Percentiles rank a stretch among this genome's conserved stretches.
These are phyloP conservation scores for Tetrapyrgos nigripes DNA, from an alignment of 1,284 basidiomycete genomes.

Conservation along the genomic window DNA sequence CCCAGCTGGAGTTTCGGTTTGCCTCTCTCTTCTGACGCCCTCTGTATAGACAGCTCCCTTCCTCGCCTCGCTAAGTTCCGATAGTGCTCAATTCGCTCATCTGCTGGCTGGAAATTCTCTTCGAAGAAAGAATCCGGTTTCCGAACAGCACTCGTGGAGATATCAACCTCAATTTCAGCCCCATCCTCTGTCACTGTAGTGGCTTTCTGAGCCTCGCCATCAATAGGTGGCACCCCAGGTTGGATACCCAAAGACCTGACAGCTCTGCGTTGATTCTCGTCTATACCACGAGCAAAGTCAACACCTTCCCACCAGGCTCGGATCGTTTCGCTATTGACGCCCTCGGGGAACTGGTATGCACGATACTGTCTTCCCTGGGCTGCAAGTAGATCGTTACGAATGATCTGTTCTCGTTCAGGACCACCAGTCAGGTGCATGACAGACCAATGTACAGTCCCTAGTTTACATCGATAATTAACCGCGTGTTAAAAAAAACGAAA, in stretches of 20 bases:
- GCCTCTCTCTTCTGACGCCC: constrained; percentile 11
- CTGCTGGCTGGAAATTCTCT: constrained; percentile 7
- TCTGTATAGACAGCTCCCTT: constrained; percentile 4
- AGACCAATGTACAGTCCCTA: constrained; percentile 66
- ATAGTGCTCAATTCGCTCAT: constrained; percentile 8
- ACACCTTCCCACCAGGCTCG: constrained; percentile 54
- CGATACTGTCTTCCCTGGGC: constrained; percentile 49
- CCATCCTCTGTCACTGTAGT: background rate
- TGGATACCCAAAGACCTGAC: constrained; percentile 19
- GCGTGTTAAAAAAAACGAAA: background rate
- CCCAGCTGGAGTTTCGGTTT: constrained; percentile 14
- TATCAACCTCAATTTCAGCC: background rate
- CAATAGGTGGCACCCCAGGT: constrained; percentile 9
- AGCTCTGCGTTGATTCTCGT: background rate
- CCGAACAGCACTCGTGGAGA: background rate
- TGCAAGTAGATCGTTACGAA: constrained; percentile 38
- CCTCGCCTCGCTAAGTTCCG: constrained; percentile 11
- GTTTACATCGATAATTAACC: background rate
- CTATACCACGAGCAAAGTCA: constrained; percentile 44
- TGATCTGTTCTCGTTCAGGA: constrained; percentile 29
- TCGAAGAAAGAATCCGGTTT: constrained; percentile 9
- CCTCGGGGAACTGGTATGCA: constrained; percentile 53
- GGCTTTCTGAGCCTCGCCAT: constrained; percentile 6
- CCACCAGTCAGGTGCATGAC: constrained; percentile 42
- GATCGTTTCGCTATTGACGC: constrained; percentile 50